A percentile compares a stretch with the other conserved stretches of the same genome.
Conservation (phyloP, 1,139 yeast species). For the Saccharomycopsis hybrid region DNA sequence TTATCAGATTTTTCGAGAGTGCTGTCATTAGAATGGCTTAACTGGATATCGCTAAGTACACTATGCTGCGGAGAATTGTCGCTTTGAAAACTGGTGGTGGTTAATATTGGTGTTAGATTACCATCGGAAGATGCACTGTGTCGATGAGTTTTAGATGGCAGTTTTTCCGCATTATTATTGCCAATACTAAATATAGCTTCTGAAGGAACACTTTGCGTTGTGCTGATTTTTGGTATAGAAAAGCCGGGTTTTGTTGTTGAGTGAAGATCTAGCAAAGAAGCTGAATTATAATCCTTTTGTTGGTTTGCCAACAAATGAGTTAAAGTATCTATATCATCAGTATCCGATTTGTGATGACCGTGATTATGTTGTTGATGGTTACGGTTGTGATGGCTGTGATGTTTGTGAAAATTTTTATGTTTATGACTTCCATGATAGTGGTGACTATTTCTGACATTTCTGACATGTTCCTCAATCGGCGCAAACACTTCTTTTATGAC, state of each 20-base stretch:
- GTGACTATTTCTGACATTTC: slow-evolving; percentile 20
- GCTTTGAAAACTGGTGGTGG: background rate
- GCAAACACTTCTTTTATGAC: slow-evolving; percentile 68
- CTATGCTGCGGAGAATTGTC: background rate
- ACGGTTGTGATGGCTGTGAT: slow-evolving; percentile 13
- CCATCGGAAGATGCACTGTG: background rate
- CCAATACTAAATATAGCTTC: background rate
- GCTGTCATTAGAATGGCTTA: too few species aligned
- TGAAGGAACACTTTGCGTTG: too few species aligned
- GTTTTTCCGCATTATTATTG: too few species aligned
- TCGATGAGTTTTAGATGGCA: background rate
- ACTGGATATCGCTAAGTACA: slow-evolving; percentile 8
- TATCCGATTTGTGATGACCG: slow-evolving; percentile 9
- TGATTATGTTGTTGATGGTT: slow-evolving; percentile 25
- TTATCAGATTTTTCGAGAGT: too few species aligned
- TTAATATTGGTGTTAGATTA: background rate
- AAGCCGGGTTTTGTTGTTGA: too few species aligned
- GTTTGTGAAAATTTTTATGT: background rate
- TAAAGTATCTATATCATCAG: background rate
- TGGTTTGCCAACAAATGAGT: background rate
- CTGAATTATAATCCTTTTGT: too few species aligned
- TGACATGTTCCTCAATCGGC: slow-evolving; percentile 34
- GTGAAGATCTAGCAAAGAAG: too few species aligned
- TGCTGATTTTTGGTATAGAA: too few species aligned
- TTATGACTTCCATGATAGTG: background rate